Evolutionary conservation across 1,139 yeast species (phyloP).

Genomic region (Blastobotrys persicus): DNA sequence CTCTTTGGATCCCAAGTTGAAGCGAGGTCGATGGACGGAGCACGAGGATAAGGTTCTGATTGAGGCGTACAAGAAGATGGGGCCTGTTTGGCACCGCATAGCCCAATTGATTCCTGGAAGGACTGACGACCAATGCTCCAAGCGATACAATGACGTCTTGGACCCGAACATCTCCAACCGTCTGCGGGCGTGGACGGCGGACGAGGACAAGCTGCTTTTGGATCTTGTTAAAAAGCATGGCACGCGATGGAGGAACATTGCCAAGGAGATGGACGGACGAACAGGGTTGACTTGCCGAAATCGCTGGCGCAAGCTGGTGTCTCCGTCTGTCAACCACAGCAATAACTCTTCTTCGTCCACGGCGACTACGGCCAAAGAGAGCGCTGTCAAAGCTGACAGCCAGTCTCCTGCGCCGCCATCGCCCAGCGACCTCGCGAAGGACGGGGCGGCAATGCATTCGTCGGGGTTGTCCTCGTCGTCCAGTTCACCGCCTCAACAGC

Average conservation of each 20-base stretch:
- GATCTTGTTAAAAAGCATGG: slow-evolving; percentile 68
- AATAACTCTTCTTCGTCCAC: no score
- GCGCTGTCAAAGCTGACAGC: background rate
- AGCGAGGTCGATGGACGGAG: slow-evolving; percentile 86
- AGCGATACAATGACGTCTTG: slow-evolving; percentile 82
- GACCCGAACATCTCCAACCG: slow-evolving; percentile 81
- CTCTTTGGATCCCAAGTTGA: slow-evolving; percentile 75
- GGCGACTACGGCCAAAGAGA: no score
- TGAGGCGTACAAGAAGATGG: slow-evolving; percentile 62
- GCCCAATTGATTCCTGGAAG: slow-evolving; percentile 74
- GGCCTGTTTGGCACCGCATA: slow-evolving; percentile 85
- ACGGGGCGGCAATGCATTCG: background rate
- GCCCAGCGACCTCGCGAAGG: background rate
- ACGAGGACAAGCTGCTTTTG: slow-evolving; percentile 70
- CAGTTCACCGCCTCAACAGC: slow-evolving; percentile 5
- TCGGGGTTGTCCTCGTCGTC: slow-evolving; percentile 1
- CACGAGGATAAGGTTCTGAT: slow-evolving; percentile 71
- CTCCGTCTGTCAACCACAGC: slow-evolving; percentile 56
- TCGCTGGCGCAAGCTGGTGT: slow-evolving; percentile 84
- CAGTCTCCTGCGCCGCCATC: slow-evolving; percentile 7
- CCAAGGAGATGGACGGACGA: slow-evolving; percentile 67
- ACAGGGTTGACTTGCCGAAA: slow-evolving; percentile 90
- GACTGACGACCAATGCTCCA: slow-evolving; percentile 94
- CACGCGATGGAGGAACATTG: slow-evolving; percentile 88
- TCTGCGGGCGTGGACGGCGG: slow-evolving; percentile 72